Percentiles rank a stretch among this genome's conserved stretches.
Conservation (phyloP, 805 yeast species). For the Starmera quercuum region DNA sequence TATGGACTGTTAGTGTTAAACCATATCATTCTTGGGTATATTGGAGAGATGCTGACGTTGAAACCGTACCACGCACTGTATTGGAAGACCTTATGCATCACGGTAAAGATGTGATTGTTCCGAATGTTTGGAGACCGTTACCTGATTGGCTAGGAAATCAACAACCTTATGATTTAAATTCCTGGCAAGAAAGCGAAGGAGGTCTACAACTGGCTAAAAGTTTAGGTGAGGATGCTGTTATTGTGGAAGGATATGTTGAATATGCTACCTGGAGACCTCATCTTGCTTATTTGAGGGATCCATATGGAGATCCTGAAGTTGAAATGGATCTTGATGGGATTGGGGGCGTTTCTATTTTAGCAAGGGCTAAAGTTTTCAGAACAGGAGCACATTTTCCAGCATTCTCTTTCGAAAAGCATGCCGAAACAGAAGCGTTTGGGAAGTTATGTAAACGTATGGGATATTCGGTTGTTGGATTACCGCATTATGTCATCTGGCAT, state of each 20-base stretch:
- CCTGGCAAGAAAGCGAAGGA: constrained; percentile 83
- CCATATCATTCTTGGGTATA: constrained; percentile 95
- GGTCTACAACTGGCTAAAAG: constrained; percentile 68
- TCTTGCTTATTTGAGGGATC: constrained; percentile 89
- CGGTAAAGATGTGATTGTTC: constrained; percentile 86
- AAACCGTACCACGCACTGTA: constrained; percentile 76
- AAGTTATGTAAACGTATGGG: constrained; percentile 84
- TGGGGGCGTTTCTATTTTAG: constrained; percentile 92
- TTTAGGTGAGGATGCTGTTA: constrained; percentile 89
- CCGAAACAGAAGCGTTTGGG: constrained; percentile 97
- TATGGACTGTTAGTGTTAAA: constrained; percentile 76
- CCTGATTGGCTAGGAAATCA: constrained; percentile 85
- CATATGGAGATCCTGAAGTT: constrained; percentile 88
- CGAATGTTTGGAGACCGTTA: constrained; percentile 87
- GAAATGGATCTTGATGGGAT: constrained; percentile 94
- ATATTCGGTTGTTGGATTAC: constrained; percentile 81
- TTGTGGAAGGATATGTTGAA: constrained; percentile 95
- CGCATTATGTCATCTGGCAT: constrained; percentile 96
- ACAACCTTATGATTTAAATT: constrained; percentile 78
- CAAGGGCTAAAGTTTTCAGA: constrained; percentile 83
- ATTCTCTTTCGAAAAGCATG: constrained; percentile 91
- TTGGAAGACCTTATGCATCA: constrained; percentile 92
- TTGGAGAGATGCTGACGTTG: constrained; percentile 98
- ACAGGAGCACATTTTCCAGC: constrained; percentile 96
- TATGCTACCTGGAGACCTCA: constrained; percentile 98